phyloP scores from a whole-genome alignment of 1,284 basidiomycete species.

The Ceratobasidium sp. region DNA sequence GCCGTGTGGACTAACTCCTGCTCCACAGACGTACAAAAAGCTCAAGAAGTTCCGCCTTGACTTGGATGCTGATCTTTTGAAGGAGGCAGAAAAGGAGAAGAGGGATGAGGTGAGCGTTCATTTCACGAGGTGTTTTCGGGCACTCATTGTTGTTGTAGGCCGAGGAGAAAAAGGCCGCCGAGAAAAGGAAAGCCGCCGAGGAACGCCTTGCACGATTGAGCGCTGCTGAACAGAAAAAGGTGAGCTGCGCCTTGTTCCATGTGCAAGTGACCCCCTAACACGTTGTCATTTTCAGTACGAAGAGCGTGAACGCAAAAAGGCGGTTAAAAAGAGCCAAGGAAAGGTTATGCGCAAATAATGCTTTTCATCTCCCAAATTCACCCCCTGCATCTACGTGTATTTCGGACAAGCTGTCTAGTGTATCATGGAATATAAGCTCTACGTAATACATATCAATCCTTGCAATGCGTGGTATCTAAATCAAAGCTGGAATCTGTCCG shows the following conservation, averaged over 20 bases:
- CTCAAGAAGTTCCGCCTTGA: conserved; percentile 76
- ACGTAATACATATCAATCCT: conserved; percentile 42
- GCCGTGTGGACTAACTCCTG: not conserved
- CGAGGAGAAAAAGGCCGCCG: conserved; percentile 73
- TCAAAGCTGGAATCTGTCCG: conserved; percentile 20
- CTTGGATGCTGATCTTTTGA: conserved; percentile 71
- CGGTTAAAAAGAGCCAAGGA: conserved; percentile 36
- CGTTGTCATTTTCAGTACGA: conserved; percentile 20
- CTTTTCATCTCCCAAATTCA: not conserved
- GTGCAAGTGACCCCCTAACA: not conserved
- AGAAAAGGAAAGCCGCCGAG: conserved; percentile 78
- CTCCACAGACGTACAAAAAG: conserved; percentile 69
- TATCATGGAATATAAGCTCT: conserved; percentile 40
- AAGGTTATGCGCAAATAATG: conserved; percentile 40
- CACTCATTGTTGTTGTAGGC: conserved; percentile 53
- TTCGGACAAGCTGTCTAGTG: conserved; percentile 13
- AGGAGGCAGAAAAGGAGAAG: conserved; percentile 74
- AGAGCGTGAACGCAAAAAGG: conserved; percentile 41
- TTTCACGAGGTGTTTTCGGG: not conserved
- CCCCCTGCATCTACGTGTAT: conserved; percentile 5
- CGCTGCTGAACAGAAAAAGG: conserved; percentile 86
- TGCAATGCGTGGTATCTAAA: conserved; percentile 42
- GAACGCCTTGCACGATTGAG: conserved; percentile 76
- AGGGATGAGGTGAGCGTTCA: conserved; percentile 68
- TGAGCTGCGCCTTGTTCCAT: conserved; percentile 12